A percentile compares a stretch with the other conserved stretches of the same genome.
These are phyloP conservation scores for Coffea canephora DNA, from an alignment of 257 asterid species.

Conservation along the genomic window DNA sequence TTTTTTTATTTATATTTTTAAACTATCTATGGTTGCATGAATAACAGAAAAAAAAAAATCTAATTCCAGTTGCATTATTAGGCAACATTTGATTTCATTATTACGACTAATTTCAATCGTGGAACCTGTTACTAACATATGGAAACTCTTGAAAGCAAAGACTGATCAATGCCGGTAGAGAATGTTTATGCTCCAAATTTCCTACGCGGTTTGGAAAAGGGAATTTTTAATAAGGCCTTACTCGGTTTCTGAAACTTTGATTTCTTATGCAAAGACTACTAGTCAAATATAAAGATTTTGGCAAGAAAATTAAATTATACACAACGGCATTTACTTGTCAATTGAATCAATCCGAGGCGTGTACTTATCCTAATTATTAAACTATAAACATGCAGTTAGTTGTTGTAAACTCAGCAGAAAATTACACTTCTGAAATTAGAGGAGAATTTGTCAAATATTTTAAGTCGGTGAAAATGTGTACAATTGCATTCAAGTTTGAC, in stretches of 20 bases:
- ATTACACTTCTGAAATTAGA: too few species aligned
- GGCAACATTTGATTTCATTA: too few species aligned
- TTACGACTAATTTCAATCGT: background rate
- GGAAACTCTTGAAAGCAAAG: background rate
- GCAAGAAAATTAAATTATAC: background rate
- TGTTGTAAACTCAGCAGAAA: too few species aligned
- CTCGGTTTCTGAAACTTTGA: conserved; percentile 8
- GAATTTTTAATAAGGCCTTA: background rate
- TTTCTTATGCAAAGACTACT: background rate
- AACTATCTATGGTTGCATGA: too few species aligned
- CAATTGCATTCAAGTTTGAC: too few species aligned
- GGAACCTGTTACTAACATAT: background rate
- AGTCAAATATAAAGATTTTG: conserved; percentile 14
- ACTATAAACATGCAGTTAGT: too few species aligned
- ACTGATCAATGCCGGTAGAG: conserved; percentile 6
- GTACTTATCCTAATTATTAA: background rate
- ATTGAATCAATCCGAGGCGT: background rate
- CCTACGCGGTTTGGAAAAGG: background rate
- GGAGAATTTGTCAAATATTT: too few species aligned
- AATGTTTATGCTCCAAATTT: background rate
- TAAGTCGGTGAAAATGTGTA: too few species aligned
- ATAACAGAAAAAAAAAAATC: too few species aligned
- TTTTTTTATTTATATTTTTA: too few species aligned
- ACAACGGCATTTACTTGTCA: too few species aligned
- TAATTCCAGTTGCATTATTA: too few species aligned